Base-by-base conservation (phyloP, 352 stramenopile genomes). In the Globisporangium cylindrosporum region DNA sequence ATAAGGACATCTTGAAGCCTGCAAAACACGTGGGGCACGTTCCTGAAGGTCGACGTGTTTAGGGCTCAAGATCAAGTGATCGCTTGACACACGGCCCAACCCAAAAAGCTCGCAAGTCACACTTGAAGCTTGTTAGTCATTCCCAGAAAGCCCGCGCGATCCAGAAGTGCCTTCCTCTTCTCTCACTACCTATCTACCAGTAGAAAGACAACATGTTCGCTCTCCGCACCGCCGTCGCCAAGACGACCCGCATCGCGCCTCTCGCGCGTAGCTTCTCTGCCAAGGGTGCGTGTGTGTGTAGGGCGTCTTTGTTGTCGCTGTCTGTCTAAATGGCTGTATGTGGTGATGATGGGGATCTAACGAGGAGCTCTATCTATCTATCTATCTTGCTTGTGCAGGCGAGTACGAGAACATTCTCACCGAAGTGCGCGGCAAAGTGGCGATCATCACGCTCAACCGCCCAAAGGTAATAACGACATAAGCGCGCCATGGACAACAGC, bases 381-480 rank as follows among this genome's bases (percentile, higher is more conserved):
- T 46, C 14, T 67, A 9, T 69, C 29, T 57, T 3, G n/a, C 67
- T 32, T 9, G n/a, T 68, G 25, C 73, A 91, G 84, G 74, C 67
- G 80, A 86, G 58, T 96, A 95, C 64, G 90, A 97, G 70, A 89
- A 93, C 73, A 97, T 97, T 63, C 71, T 79, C 36, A 92, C 89
- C 2, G 89, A 97, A 73, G 87, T 94, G 69, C 82, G 87, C 57
- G 88, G 84, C 71, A 95, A 93, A 64, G 95, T 99, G 27, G 97
- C 87, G 56, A 83, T 99, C 65, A 98, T 99, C 67, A 97, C 89
- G 34, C 76, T 99, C 64, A 93, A 99, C 84, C 93, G 96, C 56
- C 97, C 97, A 62, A 99, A 99, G 76, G 83, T 86, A 46, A 36
- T n/a, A n/a, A 22, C 2, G 0, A 46, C 12, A 20, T 51, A 12